Percentiles rank a stretch among this genome's conserved stretches.
These are phyloP conservation scores for Physaria fendleri DNA, from an alignment of 345 rosid genomes.

Conservation along the genomic window DNA sequence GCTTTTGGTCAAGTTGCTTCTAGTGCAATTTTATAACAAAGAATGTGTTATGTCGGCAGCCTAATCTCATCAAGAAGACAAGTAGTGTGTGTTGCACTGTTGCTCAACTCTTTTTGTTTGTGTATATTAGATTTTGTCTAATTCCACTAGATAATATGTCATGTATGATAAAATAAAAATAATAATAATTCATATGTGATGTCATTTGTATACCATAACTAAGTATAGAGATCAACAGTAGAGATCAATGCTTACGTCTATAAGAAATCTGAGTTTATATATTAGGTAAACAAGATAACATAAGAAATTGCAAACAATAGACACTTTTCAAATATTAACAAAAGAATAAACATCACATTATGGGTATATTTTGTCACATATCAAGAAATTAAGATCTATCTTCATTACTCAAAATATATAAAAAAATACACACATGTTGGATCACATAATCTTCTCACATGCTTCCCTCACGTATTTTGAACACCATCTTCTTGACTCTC, in stretches of 20 bases:
- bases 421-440: not conserved
- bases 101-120: not conserved
- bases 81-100: too few relatives aligned
- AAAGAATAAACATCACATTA: slow-evolving; percentile 6
- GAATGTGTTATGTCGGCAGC: slow-evolving; percentile 12
- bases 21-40: not conserved
- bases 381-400: slow-evolving; percentile 23
- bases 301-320: not conserved
- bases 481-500: slow-evolving; percentile 12
- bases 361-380: slow-evolving; percentile 21
- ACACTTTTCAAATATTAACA: not conserved
- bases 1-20: not conserved
- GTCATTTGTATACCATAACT: too few relatives aligned
- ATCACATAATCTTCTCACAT: slow-evolving; percentile 29
- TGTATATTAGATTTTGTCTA: not conserved
- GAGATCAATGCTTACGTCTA: too few relatives aligned
- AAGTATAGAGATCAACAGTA: too few relatives aligned
- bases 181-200: too few relatives aligned
- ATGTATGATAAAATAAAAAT: too few relatives aligned
- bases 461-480: slow-evolving; percentile 25
- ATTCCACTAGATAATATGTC: not conserved
- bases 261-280: not conserved
- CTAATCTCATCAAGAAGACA: not conserved
- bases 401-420: too few relatives aligned
- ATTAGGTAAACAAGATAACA: not conserved